phyloP scores from a whole-genome alignment of 148 eudicot genomes.

The Nepenthes mirabilis region DNA sequence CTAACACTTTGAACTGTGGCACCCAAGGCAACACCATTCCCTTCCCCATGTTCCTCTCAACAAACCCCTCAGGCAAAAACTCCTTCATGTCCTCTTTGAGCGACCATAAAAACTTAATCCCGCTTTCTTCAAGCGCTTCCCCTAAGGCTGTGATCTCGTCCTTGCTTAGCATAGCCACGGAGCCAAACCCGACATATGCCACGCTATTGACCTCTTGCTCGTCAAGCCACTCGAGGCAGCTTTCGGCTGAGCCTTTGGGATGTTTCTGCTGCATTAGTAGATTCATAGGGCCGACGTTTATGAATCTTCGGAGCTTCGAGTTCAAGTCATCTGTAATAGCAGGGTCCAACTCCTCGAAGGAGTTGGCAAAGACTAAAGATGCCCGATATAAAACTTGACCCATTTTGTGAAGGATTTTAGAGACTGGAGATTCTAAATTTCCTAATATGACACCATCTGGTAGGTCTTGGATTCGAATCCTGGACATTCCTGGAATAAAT shows the following conservation, averaged over 20 bases:
- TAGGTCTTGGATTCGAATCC: conserved; percentile 18
- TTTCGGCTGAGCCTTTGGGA: neutral
- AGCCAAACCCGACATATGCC: conserved; percentile 25
- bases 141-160: conserved; percentile 21
- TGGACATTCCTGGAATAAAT: conserved; percentile 34
- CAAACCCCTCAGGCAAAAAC: conserved; percentile 15
- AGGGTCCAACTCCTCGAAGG: conserved; percentile 41
- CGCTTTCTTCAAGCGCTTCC: conserved; percentile 14
- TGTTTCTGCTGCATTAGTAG: conserved; percentile 3
- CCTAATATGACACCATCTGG: conserved; percentile 27
- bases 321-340: conserved; percentile 17
- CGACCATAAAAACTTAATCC: conserved; percentile 19
- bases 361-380: conserved; percentile 25
- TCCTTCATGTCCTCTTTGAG: conserved; percentile 11
- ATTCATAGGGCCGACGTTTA: conserved; percentile 32
- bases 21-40: conserved; percentile 22
- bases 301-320: conserved; percentile 19
- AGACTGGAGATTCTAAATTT: conserved; percentile 16
- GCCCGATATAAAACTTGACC: conserved; percentile 20
- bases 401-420: conserved; percentile 27
- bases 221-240: conserved; percentile 20
- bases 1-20: conserved; percentile 18
- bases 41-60: conserved; percentile 8
- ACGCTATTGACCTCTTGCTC: conserved; percentile 7
- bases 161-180: conserved; percentile 13